Evolutionary conservation across 371 early-diverging fungal species (phyloP).

Genomic region (Lichtheimia hyalospora): DNA sequence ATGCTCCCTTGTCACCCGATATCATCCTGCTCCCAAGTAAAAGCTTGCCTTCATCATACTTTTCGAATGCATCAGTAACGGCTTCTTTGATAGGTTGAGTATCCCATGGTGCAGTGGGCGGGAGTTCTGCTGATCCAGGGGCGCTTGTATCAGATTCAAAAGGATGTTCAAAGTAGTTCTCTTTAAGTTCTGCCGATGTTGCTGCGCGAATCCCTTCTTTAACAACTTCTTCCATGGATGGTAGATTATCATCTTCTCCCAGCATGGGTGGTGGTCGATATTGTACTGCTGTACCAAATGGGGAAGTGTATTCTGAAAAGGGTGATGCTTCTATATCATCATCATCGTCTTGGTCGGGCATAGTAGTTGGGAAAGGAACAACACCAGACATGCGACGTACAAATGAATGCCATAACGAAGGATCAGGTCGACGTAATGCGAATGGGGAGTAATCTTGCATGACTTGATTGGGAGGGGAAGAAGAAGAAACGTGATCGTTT

Average conservation of each 20-base stretch:
- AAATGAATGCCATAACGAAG: conserved; percentile 27
- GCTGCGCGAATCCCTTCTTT: conserved; percentile 14
- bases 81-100: no score
- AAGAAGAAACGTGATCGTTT: background rate
- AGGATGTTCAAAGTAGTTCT: conserved; percentile 44
- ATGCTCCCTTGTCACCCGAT: background rate
- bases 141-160: conserved; percentile 25
- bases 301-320: conserved; percentile 19
- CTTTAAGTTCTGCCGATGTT: conserved; percentile 14
- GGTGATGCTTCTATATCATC: conserved; percentile 7
- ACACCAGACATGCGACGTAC: conserved; percentile 39
- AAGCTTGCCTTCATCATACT: background rate
- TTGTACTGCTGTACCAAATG: conserved; percentile 17
- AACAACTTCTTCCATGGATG: conserved; percentile 39
- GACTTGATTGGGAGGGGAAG: no score
- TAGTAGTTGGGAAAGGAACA: conserved; percentile 14
- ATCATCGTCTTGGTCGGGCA: conserved; percentile 20
- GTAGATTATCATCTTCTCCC: conserved; percentile 29
- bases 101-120: no score
- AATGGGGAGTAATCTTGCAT: conserved; percentile 1
- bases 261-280: conserved; percentile 4
- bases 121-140: background rate
- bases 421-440: background rate
- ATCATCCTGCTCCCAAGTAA: no score
- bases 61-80: no score